Percentiles rank a stretch among this genome's conserved stretches.
phyloP scores from a whole-genome alignment of 73 alveolate species.

The Paramecium caudatum region DNA sequence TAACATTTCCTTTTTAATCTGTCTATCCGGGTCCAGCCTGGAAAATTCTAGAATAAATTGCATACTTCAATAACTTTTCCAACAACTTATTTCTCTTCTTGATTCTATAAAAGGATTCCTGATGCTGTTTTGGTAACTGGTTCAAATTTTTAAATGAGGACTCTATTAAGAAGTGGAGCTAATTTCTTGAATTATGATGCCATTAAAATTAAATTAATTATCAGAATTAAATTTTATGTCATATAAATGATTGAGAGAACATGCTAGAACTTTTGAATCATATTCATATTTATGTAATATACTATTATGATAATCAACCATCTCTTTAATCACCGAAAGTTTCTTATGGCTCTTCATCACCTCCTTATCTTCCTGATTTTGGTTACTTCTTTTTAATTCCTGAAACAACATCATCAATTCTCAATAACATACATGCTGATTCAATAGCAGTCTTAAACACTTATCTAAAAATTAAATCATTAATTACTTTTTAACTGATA shows the following conservation, averaged over 20 bases:
- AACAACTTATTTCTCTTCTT: slow-evolving; percentile 78
- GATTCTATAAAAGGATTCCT: slow-evolving; percentile 86
- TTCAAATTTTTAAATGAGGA: slow-evolving; percentile 80
- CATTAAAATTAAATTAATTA: slow-evolving; percentile 7
- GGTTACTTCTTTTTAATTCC: slow-evolving; percentile 93
- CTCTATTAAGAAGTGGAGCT: slow-evolving; percentile 85
- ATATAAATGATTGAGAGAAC: neutral
- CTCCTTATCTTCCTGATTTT: slow-evolving; percentile 66
- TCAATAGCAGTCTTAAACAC: slow-evolving; percentile 96
- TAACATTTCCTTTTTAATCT: slow-evolving; percentile 79
- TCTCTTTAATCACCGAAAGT: slow-evolving; percentile 78
- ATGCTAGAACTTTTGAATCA: slow-evolving; percentile 37
- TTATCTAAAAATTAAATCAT: slow-evolving; percentile 73
- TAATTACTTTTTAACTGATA: slow-evolving; percentile 92
- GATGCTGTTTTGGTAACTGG: slow-evolving; percentile 87
- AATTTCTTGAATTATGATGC: slow-evolving; percentile 78
- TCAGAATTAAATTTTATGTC: slow-evolving; percentile 26
- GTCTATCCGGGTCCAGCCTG: slow-evolving; percentile 65
- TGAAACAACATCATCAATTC: slow-evolving; percentile 97
- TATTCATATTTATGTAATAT: slow-evolving; percentile 6
- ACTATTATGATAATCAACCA: slow-evolving; percentile 67
- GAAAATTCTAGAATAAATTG: slow-evolving; percentile 76
- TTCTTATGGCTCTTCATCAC: slow-evolving; percentile 67
- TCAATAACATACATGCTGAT: slow-evolving; percentile 93
- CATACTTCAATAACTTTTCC: slow-evolving; percentile 88